Base-by-base conservation (phyloP, 192 early-diverging fungal species). In the Physocladia obscura region DNA sequence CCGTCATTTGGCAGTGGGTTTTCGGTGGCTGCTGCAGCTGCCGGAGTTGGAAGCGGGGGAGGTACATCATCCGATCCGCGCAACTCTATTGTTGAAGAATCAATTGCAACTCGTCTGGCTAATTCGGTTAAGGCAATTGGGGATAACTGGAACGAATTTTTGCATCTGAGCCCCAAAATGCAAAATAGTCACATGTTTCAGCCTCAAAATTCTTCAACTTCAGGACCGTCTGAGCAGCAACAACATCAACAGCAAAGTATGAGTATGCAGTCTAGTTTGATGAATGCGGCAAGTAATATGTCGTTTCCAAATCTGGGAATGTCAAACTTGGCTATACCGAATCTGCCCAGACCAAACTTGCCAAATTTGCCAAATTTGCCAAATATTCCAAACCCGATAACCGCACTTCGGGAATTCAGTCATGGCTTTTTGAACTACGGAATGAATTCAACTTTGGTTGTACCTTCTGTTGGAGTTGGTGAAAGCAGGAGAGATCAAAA, bases 111-210 rank as follows among this genome's bases (percentile, higher is more conserved):
- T 52, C 63, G 63, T 13, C 22, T 65, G 15, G 50, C 47, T 15
- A 52, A 24, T 26, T n/a, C 21, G 8, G 36, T 65, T 44, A 36
- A 29, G 31, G 63, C 49, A 32, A 49, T 44, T 5, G 63, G 30
- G 4, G 27, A 24, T 3, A 58, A 58, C 31, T 65, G 63, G 63
- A 65, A 65, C 34, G 63, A 65, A 27, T 65, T 52, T 48, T 13
- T 65, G 24, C 63, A 65, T 32, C 48, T 65, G 29, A 49, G 44
- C 30, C 63, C 63, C 0, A 65, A 65, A 65, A n/a, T 65, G 4
- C 34, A 21, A n/a, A 31, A 31, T 21, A 19, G 22, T 2, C 47
- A 49, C 22, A 49, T 65, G 49, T 37, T 44, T 11, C 22, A 21
- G 0, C 13, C 30, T 19, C 15, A 13, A 29, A 19, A 8, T 15